Evolutionary conservation across 2,329 filamentous ascomycete species (phyloP), one percentile per base, ranked within the genome.

Genomic region (Xylaria sp.): DNA sequence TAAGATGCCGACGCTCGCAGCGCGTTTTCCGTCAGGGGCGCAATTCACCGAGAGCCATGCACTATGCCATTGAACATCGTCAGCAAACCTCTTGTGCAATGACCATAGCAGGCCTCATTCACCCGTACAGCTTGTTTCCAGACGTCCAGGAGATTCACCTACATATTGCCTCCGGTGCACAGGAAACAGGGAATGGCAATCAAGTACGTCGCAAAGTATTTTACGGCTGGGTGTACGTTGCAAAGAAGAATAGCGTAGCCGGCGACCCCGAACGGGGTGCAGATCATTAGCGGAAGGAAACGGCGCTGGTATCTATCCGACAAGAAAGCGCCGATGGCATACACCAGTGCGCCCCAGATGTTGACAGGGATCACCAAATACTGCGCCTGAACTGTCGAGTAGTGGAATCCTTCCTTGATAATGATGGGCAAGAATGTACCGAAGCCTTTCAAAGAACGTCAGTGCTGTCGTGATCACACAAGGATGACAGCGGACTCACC

Each of bases 301-400:
- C 72, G 71, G 3, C 63, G 63, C 39, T 66, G 64, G 46, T 73
- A 74, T 37, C 59, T 69, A 48, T 76, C 72, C 0, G 71, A 71
- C 2, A 75, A 57, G 45, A 71, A 63, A 4, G 73, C 72, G 5
- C 71, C 72, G n/a, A 72, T 45, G 1, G 66, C 66, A 50, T 74
- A 76, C n/a, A 74, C 68, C 4, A 74, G 34, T 0, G 72, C 69
- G 1, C 71, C 73, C 72, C 72, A 74, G 20, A 75, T 39, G 48
- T 74, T 74, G n/a, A 74, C 71, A 1, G 73, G 72, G 17, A 75
- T 74, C 7, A 74, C 71, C 3, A 75, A 63, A 47, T 75, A 75
- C 57, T 69, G 59, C 43, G 71, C 69, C 57, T 76, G 68, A 9
- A 73, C 65, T 1, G 71, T 71, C 1, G 71, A 71, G 48, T 72